A percentile compares a stretch with the other conserved stretches of the same genome.
Evolutionary conservation across 768 basidiomycete genomes (phyloP).

Genomic region (Trametes elegans): DNA sequence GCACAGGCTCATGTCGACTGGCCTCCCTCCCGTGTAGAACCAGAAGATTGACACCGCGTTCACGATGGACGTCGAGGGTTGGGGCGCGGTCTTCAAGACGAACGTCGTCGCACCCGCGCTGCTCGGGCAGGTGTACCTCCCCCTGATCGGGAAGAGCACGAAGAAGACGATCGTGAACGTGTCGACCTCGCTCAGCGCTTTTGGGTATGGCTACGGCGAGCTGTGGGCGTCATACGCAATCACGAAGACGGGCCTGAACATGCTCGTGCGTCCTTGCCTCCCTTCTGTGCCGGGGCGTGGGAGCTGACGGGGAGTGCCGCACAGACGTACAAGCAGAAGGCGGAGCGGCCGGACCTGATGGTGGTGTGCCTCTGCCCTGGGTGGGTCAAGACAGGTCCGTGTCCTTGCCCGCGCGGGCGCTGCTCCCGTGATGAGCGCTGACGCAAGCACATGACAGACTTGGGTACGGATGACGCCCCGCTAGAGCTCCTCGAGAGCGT

Average conservation of each 20-base stretch:
- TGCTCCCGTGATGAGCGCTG: not conserved
- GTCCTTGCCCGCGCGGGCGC: no score
- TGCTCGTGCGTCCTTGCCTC: conserved; percentile 31
- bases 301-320: not conserved
- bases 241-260: conserved; percentile 38
- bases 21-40: no score
- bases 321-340: conserved; percentile 20
- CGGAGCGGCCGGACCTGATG: conserved; percentile 14
- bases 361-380: conserved; percentile 13
- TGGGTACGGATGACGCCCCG: conserved; percentile 17
- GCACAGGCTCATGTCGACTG: not conserved
- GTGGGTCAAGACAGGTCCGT: conserved; percentile 16
- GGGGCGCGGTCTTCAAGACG: conserved; percentile 9
- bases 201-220: conserved; percentile 27
- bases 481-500: conserved; percentile 17
- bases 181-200: conserved; percentile 17
- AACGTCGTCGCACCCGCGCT: conserved; percentile 38
- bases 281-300: not conserved
- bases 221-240: conserved; percentile 33
- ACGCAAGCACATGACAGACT: not conserved
- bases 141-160: conserved; percentile 31
- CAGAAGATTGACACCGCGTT: conserved; percentile 30
- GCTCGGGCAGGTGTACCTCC: conserved; percentile 33
- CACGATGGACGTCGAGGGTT: conserved; percentile 22
- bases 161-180: conserved; percentile 36